Base-by-base conservation (phyloP, 495 filamentous ascomycete species). In the Letharia columbiana region DNA sequence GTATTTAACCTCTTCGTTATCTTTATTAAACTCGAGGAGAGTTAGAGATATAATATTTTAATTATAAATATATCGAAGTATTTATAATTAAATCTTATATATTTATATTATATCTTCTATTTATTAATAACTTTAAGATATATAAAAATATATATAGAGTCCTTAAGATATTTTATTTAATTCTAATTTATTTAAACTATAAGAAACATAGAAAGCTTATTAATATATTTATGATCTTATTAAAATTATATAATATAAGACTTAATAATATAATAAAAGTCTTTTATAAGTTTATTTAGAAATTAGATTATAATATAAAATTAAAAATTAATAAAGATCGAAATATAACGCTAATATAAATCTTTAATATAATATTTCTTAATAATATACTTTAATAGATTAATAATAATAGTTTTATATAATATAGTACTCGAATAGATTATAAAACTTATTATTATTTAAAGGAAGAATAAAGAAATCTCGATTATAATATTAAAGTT, bases 161-260 rank as follows among this genome's bases (percentile, higher is more conserved):
- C n/a, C 59, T 65, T 18, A 65, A 65, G 5, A 17, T 28, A 18
- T 65, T 65, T 42, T 65, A 65, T 40, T 42, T 65, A 20, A 65
- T 65, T 33, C 23, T 28, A 37, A 42, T 35, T 28, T 60, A 41
- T 65, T 65, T 65, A 65, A 12, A 58, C 10, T 65, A 58, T 42
- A 60, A 60, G 12, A 42, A 65, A 41, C n/a, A 41, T n/a, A 42
- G 18, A 7, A 66, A 66, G 39, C 17, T 66, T 66, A 60, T 60
- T 45, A 59, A 65, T 28, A 40, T n/a, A n/a, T n/a, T n/a, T n/a
- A n/a, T n/a, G n/a, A n/a, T n/a, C 17, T 66, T 66, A 60, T 60
- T 45, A 59, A 65, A 7, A 40, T 40, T 65, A 60, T 65, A 60
- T 17, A 28, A 28, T 59, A 45, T 45, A 44, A 59, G 60, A 31